These are phyloP conservation scores for Nicotiana tomentosiformis DNA, from an alignment of 257 asterid genomes.

Conservation along the genomic window DNA sequence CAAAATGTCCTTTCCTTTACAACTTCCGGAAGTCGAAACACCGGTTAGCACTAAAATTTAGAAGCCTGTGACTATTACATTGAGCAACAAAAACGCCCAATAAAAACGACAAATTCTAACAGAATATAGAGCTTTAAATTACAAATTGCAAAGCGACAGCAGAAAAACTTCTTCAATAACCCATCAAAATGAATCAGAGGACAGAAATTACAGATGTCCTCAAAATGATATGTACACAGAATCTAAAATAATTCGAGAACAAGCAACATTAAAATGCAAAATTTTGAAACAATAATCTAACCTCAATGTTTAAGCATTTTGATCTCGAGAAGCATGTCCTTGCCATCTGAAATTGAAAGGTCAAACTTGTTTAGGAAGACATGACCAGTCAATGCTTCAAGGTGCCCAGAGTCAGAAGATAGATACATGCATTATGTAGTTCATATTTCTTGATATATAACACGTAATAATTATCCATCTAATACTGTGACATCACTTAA, in stretches of 20 bases:
- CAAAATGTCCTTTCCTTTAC: background rate
- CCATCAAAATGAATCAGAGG: conserved; percentile 12
- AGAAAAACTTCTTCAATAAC: background rate
- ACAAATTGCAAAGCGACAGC: conserved; percentile 4
- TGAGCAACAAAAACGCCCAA: conserved; percentile 4
- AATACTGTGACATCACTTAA: background rate
- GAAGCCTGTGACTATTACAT: background rate
- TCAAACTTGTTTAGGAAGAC: conserved; percentile 10
- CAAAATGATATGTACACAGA: conserved; percentile 39
- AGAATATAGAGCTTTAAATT: conserved; percentile 1
- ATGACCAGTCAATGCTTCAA: background rate
- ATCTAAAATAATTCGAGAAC: conserved; percentile 20
- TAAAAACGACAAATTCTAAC: background rate
- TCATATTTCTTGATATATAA: background rate
- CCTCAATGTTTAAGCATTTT: conserved; percentile 46
- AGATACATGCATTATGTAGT: background rate
- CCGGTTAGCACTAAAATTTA: background rate
- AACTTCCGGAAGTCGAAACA: background rate
- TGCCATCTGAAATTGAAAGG: conserved; percentile 72
- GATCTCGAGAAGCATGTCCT: conserved; percentile 74
- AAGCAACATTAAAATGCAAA: background rate
- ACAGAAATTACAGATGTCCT: conserved; percentile 28
- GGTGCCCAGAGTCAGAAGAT: background rate
- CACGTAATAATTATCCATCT: background rate
- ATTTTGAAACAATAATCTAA: conserved; percentile 21